phyloP scores from a whole-genome alignment of 306 rosid species.

The Cyamopsis tetragonoloba region DNA sequence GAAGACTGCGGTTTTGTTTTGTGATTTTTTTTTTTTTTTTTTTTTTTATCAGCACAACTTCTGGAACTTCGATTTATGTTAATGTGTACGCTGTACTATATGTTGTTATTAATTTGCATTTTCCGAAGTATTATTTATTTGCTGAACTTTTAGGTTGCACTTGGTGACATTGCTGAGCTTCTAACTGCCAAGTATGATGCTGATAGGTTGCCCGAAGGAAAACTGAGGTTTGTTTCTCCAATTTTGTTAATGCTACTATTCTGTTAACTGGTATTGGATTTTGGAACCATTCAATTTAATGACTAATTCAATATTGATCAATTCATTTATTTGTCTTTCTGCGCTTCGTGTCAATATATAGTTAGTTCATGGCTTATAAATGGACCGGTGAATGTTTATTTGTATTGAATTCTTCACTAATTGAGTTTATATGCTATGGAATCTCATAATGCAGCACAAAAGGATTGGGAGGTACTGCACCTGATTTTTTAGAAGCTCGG shows the following conservation, averaged over 20 bases:
- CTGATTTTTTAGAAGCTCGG: conserved; percentile 61
- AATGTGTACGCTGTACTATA: not conserved
- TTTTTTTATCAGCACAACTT: no score
- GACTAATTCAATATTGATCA: conserved; percentile 5
- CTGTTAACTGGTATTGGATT: not conserved
- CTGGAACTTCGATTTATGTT: conserved; percentile 18
- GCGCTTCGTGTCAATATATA: not conserved
- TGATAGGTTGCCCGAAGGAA: conserved; percentile 73
- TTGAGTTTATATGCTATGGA: conserved; percentile 16
- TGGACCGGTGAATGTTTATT: not conserved
- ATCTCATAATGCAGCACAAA: conserved; percentile 61
- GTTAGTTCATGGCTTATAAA: not conserved
- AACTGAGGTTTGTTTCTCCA: conserved; percentile 61
- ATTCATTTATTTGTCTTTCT: not conserved
- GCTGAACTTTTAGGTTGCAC: conserved; percentile 60
- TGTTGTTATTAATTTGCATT: not conserved
- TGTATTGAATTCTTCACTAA: not conserved
- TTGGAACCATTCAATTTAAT: not conserved
- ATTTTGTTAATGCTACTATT: not conserved
- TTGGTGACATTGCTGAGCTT: conserved; percentile 93
- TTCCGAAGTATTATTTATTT: conserved; percentile 4
- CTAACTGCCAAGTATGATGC: conserved; percentile 63
- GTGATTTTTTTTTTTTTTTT: no score
- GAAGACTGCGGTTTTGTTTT: conserved; percentile 83
- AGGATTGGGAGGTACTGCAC: conserved; percentile 82